Evolutionary conservation across 2,329 filamentous ascomycete genomes (phyloP).

Genomic region (Chaetothyriales sp.): DNA sequence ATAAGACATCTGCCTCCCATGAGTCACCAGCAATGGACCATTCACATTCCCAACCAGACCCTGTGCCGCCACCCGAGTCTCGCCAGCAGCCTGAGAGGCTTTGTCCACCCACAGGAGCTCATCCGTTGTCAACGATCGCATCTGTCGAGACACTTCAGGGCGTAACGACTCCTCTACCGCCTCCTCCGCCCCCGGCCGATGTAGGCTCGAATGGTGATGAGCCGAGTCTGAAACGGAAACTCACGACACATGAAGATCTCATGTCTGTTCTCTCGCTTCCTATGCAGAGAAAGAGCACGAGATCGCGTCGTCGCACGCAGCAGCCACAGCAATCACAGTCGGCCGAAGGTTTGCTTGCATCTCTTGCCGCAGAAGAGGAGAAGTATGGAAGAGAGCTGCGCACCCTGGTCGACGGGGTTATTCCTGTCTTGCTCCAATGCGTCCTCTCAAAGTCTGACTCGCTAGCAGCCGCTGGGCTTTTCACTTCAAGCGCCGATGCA

Average conservation of each 20-base stretch:
- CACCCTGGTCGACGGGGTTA: constrained; percentile 85
- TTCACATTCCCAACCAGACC: constrained; percentile 6
- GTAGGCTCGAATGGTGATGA: constrained; percentile 19
- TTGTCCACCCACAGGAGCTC: constrained; percentile 38
- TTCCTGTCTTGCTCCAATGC: constrained; percentile 77
- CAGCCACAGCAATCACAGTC: constrained; percentile 38
- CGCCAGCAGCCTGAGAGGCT: constrained; percentile 19
- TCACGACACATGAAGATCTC: constrained; percentile 85
- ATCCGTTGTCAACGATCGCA: constrained; percentile 42
- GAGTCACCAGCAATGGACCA: constrained; percentile 6
- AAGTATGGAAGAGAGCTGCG: constrained; percentile 84
- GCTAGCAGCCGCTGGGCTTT: constrained; percentile 50
- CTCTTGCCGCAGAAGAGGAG: constrained; percentile 67
- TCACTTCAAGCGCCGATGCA: constrained; percentile 40
- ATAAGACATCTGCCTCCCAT: constrained; percentile 5
- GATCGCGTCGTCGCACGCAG: constrained; percentile 57
- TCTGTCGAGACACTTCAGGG: constrained; percentile 37
- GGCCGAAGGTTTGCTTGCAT: constrained; percentile 59
- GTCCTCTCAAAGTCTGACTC: constrained; percentile 59
- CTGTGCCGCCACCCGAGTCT: neutral
- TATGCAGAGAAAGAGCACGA: constrained; percentile 49
- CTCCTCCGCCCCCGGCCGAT: constrained; percentile 4
- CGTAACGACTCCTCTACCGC: constrained; percentile 18
- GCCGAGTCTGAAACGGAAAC: constrained; percentile 48
- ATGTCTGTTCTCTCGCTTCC: constrained; percentile 74